Percentiles rank a stretch among this genome's conserved stretches.
phyloP scores from a whole-genome alignment of 805 yeast species.

The Wickerhamiella occidentalis region DNA sequence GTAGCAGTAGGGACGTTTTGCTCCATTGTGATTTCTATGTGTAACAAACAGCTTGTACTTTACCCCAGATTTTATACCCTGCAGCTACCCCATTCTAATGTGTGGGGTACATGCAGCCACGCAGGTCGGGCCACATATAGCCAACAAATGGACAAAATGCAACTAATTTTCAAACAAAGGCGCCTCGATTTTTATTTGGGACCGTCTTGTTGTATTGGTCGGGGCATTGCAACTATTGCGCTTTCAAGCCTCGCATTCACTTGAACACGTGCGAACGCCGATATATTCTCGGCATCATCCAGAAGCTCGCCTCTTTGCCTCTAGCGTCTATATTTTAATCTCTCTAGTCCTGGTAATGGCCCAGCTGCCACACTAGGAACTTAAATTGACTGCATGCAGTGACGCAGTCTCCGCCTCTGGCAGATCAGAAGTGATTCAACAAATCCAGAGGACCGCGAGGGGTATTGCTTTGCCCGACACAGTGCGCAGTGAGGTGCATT shows the following conservation, averaged over 20 bases:
- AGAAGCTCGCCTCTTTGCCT: not conserved
- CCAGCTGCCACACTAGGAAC: not conserved
- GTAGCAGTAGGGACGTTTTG: not conserved
- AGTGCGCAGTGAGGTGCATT: too few relatives aligned
- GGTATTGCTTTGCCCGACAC: too few relatives aligned
- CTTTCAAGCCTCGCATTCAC: too few relatives aligned
- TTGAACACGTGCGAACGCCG: too few relatives aligned
- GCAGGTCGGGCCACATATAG: not conserved
- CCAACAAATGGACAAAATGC: not conserved
- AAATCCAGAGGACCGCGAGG: not conserved
- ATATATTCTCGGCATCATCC: too few relatives aligned
- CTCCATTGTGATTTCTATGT: not conserved
- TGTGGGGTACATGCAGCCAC: conserved; percentile 4
- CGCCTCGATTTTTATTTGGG: too few relatives aligned
- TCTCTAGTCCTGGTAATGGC: too few relatives aligned
- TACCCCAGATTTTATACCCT: conserved; percentile 6
- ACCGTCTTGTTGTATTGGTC: too few relatives aligned
- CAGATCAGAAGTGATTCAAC: not conserved
- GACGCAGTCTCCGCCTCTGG: not conserved
- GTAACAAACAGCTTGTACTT: not conserved
- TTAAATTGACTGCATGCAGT: not conserved
- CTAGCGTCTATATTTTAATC: not conserved
- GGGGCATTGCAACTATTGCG: too few relatives aligned
- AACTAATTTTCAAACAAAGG: too few relatives aligned
- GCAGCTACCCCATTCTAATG: not conserved